Evolutionary conservation across 805 yeast genomes (phyloP), one percentile per base, ranked within the genome.

Genomic region (Ogataea polymorpha): DNA sequence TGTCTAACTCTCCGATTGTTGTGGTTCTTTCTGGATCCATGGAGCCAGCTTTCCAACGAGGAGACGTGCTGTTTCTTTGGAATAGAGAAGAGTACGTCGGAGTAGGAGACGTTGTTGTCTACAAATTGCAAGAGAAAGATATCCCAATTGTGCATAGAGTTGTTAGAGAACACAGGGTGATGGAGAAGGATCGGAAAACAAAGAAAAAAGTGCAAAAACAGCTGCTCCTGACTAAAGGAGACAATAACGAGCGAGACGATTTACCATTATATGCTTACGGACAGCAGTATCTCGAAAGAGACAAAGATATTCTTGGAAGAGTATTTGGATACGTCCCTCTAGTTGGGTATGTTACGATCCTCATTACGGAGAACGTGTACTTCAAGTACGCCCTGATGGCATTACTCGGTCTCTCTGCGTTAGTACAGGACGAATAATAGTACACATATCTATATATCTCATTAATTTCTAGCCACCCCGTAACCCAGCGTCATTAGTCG

Each of bases 1-100:
- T 87, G 64, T 80, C 96, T 0, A 82, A 86, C 46, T 86, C 97
- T 1, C 99, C 99, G 15, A 79, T 93, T 17, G 99, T 93, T 15
- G 99, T 93, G 21, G 99, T 93, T 8, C 75, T 93, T 35, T 89
- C 98, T 1, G 99, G 99, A 5, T 91, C 98, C 2, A 93, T 93
- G 99, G 99, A 93, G 62, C 99, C 99, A 2, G 99, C 99, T 2
- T 93, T 93, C 74, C 97, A 93, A 66, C 78, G 99, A 66, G 99
- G 99, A 37, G 99, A 93, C 61, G 82, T 93, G 13, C 67, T 93
- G 46, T 82, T 93, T 55, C 69, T 93, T 42, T 90, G 96, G 96
- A 93, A 93, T 64, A 73, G 97, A 51, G 80, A 83, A 41, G 56
- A 66, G 15, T 61, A 63, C 23, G 79, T 81, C 15, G 68, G 77